These are phyloP conservation scores for Leptomonas seymouri DNA, from an alignment of 208 protist genomes.

Conservation along the genomic window DNA sequence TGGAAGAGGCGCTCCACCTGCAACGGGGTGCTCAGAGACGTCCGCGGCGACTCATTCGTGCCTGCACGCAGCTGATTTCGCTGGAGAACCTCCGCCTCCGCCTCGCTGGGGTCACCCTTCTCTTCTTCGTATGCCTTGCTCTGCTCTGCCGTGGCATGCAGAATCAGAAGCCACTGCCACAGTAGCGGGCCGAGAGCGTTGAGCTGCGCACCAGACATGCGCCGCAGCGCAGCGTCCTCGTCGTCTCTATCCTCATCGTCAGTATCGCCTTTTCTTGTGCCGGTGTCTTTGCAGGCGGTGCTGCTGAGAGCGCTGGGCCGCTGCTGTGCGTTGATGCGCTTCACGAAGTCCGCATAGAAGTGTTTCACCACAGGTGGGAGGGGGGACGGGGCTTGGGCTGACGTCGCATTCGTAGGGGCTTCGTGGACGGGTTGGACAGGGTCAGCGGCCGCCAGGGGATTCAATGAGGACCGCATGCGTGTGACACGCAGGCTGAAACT, in stretches of 20 bases:
- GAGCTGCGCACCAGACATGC: constrained; percentile 8
- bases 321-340: neutral
- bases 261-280: neutral
- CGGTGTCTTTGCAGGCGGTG: neutral
- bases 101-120: too few species aligned
- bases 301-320: neutral
- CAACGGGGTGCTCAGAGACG: neutral
- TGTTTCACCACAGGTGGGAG: neutral
- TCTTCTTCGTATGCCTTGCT: neutral
- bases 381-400: neutral
- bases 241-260: neutral
- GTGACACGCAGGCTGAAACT: too few species aligned
- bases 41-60: neutral
- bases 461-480: too few species aligned
- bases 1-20: constrained; percentile 28
- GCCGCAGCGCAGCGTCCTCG: constrained; percentile 12
- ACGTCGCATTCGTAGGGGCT: neutral
- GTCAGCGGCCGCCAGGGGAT: too few species aligned
- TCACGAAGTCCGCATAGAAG: constrained; percentile 19
- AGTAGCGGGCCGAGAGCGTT: constrained; percentile 16
- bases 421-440: neutral
- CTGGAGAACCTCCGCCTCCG: too few species aligned
- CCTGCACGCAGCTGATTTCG: neutral
- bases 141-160: constrained; percentile 3
- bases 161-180: constrained; percentile 33